phyloP scores from a whole-genome alignment of 2,329 filamentous ascomycete species.

The Paracoccidioides lutzii region DNA sequence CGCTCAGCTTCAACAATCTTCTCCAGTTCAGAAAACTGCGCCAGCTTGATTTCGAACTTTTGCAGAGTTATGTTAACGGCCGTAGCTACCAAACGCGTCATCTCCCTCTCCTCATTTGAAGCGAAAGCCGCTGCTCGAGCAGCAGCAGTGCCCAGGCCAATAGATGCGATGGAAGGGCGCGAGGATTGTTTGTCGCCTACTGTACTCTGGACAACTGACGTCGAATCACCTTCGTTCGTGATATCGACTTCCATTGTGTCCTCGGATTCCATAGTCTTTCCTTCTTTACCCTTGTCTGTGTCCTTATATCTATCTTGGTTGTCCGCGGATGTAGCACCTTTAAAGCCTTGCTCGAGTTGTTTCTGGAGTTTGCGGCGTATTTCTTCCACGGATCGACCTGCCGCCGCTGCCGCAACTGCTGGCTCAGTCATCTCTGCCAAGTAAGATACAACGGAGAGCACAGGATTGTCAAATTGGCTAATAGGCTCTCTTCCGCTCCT shows the following conservation, averaged over 20 bases:
- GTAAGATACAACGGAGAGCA: slow-evolving; percentile 92
- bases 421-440: slow-evolving; percentile 84
- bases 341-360: slow-evolving; percentile 54
- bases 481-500: slow-evolving; percentile 76
- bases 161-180: slow-evolving; percentile 50
- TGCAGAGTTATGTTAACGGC: slow-evolving; percentile 89
- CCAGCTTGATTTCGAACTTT: slow-evolving; percentile 89
- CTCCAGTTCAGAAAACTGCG: slow-evolving; percentile 95
- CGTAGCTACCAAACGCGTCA: slow-evolving; percentile 83
- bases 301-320: slow-evolving; percentile 41
- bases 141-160: slow-evolving; percentile 75
- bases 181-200: slow-evolving; percentile 33
- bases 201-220: slow-evolving; percentile 33
- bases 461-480: slow-evolving; percentile 84
- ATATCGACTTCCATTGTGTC: slow-evolving; percentile 47
- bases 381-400: slow-evolving; percentile 73
- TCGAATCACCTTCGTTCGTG: slow-evolving; percentile 19
- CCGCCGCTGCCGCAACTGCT: slow-evolving; percentile 76
- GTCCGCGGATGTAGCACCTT: slow-evolving; percentile 40
- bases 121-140: slow-evolving; percentile 77
- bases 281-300: slow-evolving; percentile 37
- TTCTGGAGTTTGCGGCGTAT: slow-evolving; percentile 68
- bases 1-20: slow-evolving; percentile 81
- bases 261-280: slow-evolving; percentile 38
- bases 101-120: slow-evolving; percentile 91